Percentiles rank a stretch among this genome's conserved stretches.
These are phyloP conservation scores for Solanum peruvianum DNA, from an alignment of 257 asterid species.

Conservation along the genomic window DNA sequence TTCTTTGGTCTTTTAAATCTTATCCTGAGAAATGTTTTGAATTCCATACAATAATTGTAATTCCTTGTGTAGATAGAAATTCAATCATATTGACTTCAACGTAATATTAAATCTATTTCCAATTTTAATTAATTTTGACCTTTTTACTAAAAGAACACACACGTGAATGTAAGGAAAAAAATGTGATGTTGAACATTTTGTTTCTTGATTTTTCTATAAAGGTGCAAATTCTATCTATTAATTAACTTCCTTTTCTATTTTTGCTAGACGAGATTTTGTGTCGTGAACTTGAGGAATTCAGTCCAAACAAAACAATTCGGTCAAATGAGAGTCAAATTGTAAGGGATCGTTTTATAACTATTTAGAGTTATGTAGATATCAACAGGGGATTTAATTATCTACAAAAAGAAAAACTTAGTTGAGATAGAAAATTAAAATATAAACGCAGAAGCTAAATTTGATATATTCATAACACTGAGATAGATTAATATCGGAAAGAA, in stretches of 20 bases:
- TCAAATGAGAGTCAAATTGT: not conserved
- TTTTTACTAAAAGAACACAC: not conserved
- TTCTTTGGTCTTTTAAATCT: too few relatives aligned
- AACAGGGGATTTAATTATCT: not conserved
- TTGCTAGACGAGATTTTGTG: not conserved
- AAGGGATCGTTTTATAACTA: not conserved
- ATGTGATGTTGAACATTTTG: not conserved
- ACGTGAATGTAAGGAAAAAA: too few relatives aligned
- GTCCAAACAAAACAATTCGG: not conserved
- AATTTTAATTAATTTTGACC: too few relatives aligned
- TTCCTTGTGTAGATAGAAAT: too few relatives aligned
- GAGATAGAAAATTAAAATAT: too few relatives aligned
- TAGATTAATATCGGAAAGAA: too few relatives aligned
- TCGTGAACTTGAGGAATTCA: not conserved
- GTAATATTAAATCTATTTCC: not conserved
- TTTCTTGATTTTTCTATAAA: not conserved
- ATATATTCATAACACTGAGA: too few relatives aligned
- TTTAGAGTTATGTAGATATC: not conserved
- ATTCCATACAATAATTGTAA: too few relatives aligned
- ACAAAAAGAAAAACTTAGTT: too few relatives aligned
- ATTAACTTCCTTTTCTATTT: not conserved
- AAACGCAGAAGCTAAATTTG: too few relatives aligned
- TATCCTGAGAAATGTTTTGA: too few relatives aligned
- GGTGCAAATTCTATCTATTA: not conserved
- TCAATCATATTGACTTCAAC: not conserved